phyloP scores from a whole-genome alignment of 805 yeast genomes.

The Pachysolen tannophilus region DNA sequence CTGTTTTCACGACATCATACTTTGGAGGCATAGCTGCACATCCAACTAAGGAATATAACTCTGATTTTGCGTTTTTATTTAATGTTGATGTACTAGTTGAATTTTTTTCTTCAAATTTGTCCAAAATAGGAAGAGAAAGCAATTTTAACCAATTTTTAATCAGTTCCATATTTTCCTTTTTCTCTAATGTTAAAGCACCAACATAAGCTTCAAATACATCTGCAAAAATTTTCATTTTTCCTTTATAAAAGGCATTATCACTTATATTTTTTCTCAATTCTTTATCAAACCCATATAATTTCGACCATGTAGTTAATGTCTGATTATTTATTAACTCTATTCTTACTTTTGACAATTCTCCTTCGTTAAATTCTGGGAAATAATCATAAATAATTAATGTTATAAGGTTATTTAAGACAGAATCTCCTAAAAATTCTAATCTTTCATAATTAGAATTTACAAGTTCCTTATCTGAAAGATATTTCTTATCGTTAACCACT shows the following conservation, averaged over 20 bases:
- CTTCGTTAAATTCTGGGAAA: constrained; percentile 73
- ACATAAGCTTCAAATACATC: constrained; percentile 93
- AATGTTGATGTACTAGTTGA: constrained; percentile 28
- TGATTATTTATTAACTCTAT: constrained; percentile 66
- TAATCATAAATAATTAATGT: constrained; percentile 57
- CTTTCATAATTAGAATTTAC: constrained; percentile 73
- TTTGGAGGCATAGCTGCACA: constrained; percentile 57
- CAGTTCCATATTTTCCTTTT: constrained; percentile 34
- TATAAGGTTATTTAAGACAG: constrained; percentile 66
- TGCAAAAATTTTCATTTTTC: constrained; percentile 67
- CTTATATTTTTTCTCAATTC: constrained; percentile 43
- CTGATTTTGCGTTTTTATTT: constrained; percentile 65
- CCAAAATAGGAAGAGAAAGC: constrained; percentile 40
- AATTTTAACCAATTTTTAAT: constrained; percentile 50
- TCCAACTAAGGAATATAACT: constrained; percentile 73
- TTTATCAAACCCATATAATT: constrained; percentile 57
- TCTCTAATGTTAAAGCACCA: constrained; percentile 71
- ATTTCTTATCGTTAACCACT: constrained; percentile 47
- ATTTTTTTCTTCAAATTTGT: constrained; percentile 24
- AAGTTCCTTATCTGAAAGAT: constrained; percentile 48
- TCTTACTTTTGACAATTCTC: constrained; percentile 66
- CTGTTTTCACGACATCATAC: constrained; percentile 40
- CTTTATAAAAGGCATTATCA: constrained; percentile 34
- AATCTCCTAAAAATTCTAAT: constrained; percentile 85
- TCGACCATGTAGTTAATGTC: constrained; percentile 62